Evolutionary conservation across 176 grass and related monocot species (phyloP), one percentile per base, ranked within the genome.

Genomic region (Dactylis glomerata): DNA sequence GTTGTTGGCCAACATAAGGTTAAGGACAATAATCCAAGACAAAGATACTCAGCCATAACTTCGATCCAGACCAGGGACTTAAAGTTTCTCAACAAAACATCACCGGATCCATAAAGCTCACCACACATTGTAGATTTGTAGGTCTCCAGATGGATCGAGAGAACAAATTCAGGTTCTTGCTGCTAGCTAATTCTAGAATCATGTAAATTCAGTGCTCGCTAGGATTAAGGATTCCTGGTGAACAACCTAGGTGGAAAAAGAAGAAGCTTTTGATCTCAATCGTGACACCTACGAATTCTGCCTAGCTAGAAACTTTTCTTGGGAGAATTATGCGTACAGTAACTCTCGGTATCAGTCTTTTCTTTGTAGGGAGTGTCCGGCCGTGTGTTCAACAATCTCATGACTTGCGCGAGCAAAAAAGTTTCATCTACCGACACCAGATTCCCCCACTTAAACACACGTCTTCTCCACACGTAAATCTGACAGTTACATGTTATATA

Each of bases 381-480:
- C 54, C 54, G 32, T 24, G 44, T 63, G 54, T 73, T 73, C 79
- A 58, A 46, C 88, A 86, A 83, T 65, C 79, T 55, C 34, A 4
- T 47, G 79, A 73, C 78, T 62, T 22, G 8, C n/a, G 12, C 19
- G 17, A 59, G 17, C 8, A 75, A 19, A 66, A 33, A 69, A 10
- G 30, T 8, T 32, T 44, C 50, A 41, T 36, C 17, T 5, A 10
- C 26, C 11, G 62, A 20, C 13, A 45, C 31, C 7, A 50, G 64
- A 82, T 42, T 42, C 33, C 38, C 5, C 38, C 46, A n/a, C 23
- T 9, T 15, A 7, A 6, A 8, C 30, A 12, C 74, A 8, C 9
- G 33, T 38, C 20, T 20, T 45, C 44, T 26, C 46, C 56, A 37
- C 47, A 23, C 67, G 28, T 66, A 73, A 46, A 74, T 8, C 47